Base-by-base conservation (phyloP, 371 early-diverging fungal genomes). In the Mortierella sp. region DNA sequence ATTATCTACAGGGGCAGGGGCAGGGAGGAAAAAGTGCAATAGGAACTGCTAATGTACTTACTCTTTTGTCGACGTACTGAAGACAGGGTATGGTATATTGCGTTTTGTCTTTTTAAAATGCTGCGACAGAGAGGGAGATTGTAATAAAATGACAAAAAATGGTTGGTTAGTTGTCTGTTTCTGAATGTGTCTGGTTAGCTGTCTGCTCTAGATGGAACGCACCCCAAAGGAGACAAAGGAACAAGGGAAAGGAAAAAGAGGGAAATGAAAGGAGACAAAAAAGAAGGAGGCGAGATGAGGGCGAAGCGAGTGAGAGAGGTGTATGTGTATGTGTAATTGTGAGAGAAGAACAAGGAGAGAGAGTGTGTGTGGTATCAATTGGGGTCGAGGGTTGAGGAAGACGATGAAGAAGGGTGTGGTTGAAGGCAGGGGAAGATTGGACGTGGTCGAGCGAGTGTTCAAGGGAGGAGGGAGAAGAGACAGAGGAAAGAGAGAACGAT, bases 401-500 rank as follows among this genome's bases (percentile, higher is more conserved):
- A 24, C n/a, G 11, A 21, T 21, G 65, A 18, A 18, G 38, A 35
- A 16, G 60, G 35, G 6, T 21, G 65, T 35, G 65, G 65, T 65
- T 65, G 65, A 7, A 38, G 8, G 38, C 38, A 65, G 65, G 38
- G 65, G 65, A 32, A 18, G 65, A 21, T 14, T 5, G 65, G 35
- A 32, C 38, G 38, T 38, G 65, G 65, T 35, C 35, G 56, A 24
- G 54, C 16, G 49, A 51, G 18, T 51, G 21, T 51, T 51, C 7
- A 29, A 12, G 55, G 46, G 48, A 24, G 41, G 21, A 3, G 24
- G 43, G n/a, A 54, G 55, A 48, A 35, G 32, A 60, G 48, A 44
- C 72, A 14, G 41, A 72, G 32, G 77, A 73, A 24, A 27, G 54
- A 48, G 68, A 58, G 56, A 32, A 75, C 35, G 65, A 63, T 27